phyloP scores from a whole-genome alignment of 2,329 filamentous ascomycete genomes.

The Fusarium sacchari region DNA sequence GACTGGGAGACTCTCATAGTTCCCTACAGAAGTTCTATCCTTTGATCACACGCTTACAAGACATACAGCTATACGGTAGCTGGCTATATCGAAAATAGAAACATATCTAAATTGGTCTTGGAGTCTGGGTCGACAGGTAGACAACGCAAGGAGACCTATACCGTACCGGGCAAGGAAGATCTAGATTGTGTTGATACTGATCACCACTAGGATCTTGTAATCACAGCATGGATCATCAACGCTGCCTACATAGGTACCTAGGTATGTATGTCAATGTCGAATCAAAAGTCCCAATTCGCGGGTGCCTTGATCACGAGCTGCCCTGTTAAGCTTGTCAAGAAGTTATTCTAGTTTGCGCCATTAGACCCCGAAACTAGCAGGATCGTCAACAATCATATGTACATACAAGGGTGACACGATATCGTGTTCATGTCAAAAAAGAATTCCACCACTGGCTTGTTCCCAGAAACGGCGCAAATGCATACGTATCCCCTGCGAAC shows the following conservation, averaged over 20 bases:
- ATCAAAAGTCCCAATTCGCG: slow-evolving; percentile 8
- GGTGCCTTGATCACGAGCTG: slow-evolving; percentile 16
- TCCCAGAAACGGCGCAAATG: slow-evolving; percentile 3
- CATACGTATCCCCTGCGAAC: slow-evolving; percentile 39
- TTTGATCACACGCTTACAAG: neutral
- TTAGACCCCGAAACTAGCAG: slow-evolving; percentile 1
- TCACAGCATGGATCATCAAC: neutral
- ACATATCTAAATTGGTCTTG: neutral
- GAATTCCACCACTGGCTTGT: neutral
- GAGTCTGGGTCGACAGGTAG: neutral
- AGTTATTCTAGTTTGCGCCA: slow-evolving; percentile 1
- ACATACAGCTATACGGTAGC: neutral
- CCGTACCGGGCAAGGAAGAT: neutral
- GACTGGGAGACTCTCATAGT: neutral
- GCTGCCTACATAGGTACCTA: too few relatives aligned
- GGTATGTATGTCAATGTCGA: neutral
- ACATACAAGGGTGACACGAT: neutral
- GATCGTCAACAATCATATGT: slow-evolving; percentile 1
- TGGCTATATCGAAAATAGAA: neutral
- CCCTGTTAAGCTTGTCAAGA: slow-evolving; percentile 17
- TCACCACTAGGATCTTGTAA: neutral
- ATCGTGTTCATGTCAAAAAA: neutral
- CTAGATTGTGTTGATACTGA: neutral
- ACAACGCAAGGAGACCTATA: neutral
- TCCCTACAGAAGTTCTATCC: neutral